Evolutionary conservation across 2,329 filamentous ascomycete species (phyloP).

Genomic region (Periconia macrospinosa): DNA sequence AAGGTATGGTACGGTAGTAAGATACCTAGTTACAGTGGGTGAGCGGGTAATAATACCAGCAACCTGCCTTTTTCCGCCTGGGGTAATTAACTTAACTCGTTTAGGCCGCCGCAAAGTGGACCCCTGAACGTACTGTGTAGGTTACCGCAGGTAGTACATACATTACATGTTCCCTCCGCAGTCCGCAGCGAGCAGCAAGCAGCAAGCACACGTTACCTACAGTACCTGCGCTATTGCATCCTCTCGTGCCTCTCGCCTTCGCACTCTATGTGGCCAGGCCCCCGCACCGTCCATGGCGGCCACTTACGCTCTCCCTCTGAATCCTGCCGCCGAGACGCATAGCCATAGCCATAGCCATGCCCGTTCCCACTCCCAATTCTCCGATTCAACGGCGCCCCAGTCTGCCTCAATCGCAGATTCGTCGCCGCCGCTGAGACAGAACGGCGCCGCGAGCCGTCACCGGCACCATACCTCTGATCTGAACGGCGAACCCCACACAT

Average conservation of each 20-base stretch:
- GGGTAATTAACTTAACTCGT: too few relatives aligned
- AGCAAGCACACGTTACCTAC: too few relatives aligned
- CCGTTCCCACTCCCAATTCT: conserved; percentile 44
- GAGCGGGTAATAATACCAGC: too few relatives aligned
- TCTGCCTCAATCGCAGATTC: conserved; percentile 15
- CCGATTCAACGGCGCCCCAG: conserved; percentile 24
- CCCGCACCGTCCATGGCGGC: conserved; percentile 44
- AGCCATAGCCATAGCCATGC: conserved; percentile 42
- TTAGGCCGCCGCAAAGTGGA: neutral
- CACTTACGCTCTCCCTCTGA: conserved; percentile 48
- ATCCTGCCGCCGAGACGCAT: conserved; percentile 34
- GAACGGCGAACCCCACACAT: conserved; percentile 40
- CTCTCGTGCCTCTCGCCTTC: too few relatives aligned
- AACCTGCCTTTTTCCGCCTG: neutral
- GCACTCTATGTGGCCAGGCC: conserved; percentile 9
- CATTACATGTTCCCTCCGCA: too few relatives aligned
- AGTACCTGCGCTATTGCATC: neutral
- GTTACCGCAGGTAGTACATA: too few relatives aligned
- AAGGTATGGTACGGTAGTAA: too few relatives aligned
- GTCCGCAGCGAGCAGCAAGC: too few relatives aligned
- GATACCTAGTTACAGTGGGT: too few relatives aligned
- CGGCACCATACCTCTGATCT: conserved; percentile 29
- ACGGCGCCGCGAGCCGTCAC: conserved; percentile 22
- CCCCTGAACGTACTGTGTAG: neutral
- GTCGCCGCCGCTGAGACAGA: conserved; percentile 25